Conservation (phyloP, 2,329 filamentous ascomycete species). For the Penicillium sp. region DNA sequence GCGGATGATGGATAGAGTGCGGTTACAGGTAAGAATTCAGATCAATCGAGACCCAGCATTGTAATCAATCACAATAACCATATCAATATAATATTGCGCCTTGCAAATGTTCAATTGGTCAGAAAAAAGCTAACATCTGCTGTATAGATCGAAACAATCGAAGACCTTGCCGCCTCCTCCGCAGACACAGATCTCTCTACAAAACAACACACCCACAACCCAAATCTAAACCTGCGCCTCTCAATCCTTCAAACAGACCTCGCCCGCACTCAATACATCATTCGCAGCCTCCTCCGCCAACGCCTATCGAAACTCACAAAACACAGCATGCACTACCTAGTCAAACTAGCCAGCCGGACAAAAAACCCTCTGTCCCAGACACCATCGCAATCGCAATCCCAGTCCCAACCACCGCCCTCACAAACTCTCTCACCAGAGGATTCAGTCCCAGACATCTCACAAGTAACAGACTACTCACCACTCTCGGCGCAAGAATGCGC, state of each 20-base stretch:
- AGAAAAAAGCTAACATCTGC: neutral
- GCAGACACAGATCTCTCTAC: conserved; percentile 37
- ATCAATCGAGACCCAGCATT: neutral
- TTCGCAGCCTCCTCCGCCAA: conserved; percentile 77
- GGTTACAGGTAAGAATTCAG: conserved; percentile 52
- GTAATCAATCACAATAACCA: neutral
- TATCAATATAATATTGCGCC: neutral
- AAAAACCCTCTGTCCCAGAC: conserved; percentile 19
- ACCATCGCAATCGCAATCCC: conserved; percentile 13
- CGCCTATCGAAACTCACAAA: conserved; percentile 73
- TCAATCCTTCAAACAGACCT: conserved; percentile 97
- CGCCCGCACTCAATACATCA: conserved; percentile 87
- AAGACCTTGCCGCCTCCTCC: conserved; percentile 54
- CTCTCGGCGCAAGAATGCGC: conserved; percentile 75
- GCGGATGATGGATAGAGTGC: conserved; percentile 72
- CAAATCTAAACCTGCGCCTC: conserved; percentile 86
- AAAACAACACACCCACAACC: conserved; percentile 70
- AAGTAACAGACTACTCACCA: conserved; percentile 50
- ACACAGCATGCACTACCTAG: conserved; percentile 52
- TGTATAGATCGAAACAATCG: conserved; percentile 62
- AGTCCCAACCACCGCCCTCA: conserved; percentile 15
- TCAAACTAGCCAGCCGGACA: conserved; percentile 23
- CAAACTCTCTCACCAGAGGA: conserved; percentile 24
- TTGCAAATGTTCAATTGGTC: neutral
- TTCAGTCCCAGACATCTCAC: conserved; percentile 32